These are phyloP conservation scores for Paraconiothyrium sp. DNA, from an alignment of 2,329 filamentous ascomycete genomes.

Conservation along the genomic window DNA sequence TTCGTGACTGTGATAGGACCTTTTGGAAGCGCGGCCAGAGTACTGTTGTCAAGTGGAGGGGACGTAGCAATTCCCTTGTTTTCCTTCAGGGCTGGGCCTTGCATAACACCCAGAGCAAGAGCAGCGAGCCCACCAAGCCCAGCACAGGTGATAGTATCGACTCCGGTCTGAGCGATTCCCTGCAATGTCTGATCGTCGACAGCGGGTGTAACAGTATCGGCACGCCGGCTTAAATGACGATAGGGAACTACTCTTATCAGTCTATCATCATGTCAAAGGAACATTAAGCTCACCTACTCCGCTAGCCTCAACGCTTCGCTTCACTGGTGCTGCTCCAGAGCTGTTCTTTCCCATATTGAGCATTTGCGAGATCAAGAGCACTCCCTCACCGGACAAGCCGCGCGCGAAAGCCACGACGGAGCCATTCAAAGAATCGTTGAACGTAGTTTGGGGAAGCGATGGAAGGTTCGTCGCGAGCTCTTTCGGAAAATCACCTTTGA, in stretches of 20 bases:
- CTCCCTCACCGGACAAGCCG: constrained; percentile 37
- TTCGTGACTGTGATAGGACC: constrained; percentile 35
- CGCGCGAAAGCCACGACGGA: constrained; percentile 36
- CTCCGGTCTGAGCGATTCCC: constrained; percentile 26
- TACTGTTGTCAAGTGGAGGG: constrained; percentile 30
- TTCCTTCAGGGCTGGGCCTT: constrained; percentile 23
- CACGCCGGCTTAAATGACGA: constrained; percentile 21
- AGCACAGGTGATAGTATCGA: constrained; percentile 35
- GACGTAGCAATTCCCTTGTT: constrained; percentile 1
- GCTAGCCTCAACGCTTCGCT: constrained; percentile 16
- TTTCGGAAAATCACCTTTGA: constrained; percentile 34
- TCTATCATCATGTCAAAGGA: not conserved
- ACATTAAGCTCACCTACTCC: constrained; percentile 29
- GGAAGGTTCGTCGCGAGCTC: constrained; percentile 33
- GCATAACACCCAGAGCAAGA: constrained; percentile 29
- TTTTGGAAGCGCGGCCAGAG: constrained; percentile 29
- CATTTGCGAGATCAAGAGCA: constrained; percentile 34
- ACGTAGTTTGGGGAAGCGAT: constrained; percentile 25
- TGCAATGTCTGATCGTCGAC: constrained; percentile 33
- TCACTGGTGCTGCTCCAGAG: not conserved
- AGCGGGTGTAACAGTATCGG: constrained; percentile 21
- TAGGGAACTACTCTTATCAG: constrained; percentile 25
- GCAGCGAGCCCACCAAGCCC: constrained; percentile 39
- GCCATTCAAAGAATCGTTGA: constrained; percentile 40
- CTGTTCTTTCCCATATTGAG: constrained; percentile 24